A percentile compares a stretch with the other conserved stretches of the same genome.
phyloP scores from a whole-genome alignment of 192 early-diverging fungal species.

The Coemansia sp. region DNA sequence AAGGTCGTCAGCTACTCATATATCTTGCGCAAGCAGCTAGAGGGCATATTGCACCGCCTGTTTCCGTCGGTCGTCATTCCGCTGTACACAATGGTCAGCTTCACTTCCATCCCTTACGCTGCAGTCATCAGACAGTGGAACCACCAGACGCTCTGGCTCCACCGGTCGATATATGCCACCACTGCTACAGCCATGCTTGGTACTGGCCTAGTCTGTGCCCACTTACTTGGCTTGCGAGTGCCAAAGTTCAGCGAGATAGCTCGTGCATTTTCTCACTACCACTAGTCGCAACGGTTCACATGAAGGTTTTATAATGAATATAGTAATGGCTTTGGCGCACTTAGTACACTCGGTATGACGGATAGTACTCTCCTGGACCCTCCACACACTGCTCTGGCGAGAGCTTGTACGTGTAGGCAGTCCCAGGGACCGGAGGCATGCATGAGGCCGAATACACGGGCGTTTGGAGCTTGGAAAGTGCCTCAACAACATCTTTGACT shows the following conservation, averaged over 20 bases:
- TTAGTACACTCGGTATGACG: constrained; percentile 50
- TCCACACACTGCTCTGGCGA: constrained; percentile 41
- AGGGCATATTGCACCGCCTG: constrained; percentile 68
- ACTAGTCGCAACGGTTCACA: not conserved
- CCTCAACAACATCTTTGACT: constrained; percentile 50
- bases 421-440: constrained; percentile 58
- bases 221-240: constrained; percentile 16
- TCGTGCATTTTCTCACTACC: not conserved
- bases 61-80: constrained; percentile 76
- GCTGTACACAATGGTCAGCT: constrained; percentile 95
- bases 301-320: not conserved
- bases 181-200: constrained; percentile 4
- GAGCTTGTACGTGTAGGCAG: constrained; percentile 49
- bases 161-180: constrained; percentile 11
- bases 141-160: constrained; percentile 38
- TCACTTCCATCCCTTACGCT: constrained; percentile 83
- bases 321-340: no score
- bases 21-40: constrained; percentile 74
- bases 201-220: constrained; percentile 7
- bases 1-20: constrained; percentile 73
- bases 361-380: constrained; percentile 52
- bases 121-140: constrained; percentile 54
- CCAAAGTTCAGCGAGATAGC: constrained; percentile 6
- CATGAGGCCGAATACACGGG: constrained; percentile 55
- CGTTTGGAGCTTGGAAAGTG: constrained; percentile 46